Evolutionary conservation across 345 rosid species (phyloP), one percentile per base, ranked within the genome.

Genomic region (Aurinia saxatilis): DNA sequence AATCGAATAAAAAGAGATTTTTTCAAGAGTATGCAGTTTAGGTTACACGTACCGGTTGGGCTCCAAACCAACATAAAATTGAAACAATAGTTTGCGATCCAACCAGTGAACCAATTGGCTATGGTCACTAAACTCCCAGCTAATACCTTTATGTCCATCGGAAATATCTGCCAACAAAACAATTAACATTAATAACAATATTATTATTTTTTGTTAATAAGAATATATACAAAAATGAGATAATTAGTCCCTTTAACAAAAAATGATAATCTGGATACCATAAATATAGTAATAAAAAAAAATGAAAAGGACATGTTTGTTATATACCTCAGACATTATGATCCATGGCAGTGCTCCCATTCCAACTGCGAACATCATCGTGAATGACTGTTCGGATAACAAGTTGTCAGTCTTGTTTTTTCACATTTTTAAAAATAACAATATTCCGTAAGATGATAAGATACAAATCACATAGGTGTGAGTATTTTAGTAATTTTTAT

Each of bases 281-380:
- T 44, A 47, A 67, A 40, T 29, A 48, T 11, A 65, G n/a, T 27
- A 36, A n/a, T 44, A 46, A 0, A 11, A 25, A 1, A 29, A 0
- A 5, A 17, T n/a, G 5, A 14, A 25, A 17, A 38, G 1, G 25
- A 25, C 46, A 39, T 25, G 7, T 57, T 40, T 27, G 49, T 42
- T 23, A 8, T 13, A 13, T 44, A 83, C 92, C 86, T 85, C 88
- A 2, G 86, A 85, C 83, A 82, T 79, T 68, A 85, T 79, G 49
- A 85, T 63, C 92, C 86, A 85, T 12, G 91, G 88, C 12, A 85
- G 70, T 11, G 86, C 88, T 65, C 93, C 93, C 75, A 86, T 71
- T 15, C 87, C 89, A 16, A 80, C 37, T 21, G 83, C 79, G 14
- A 70, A 70, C 64, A 63, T 48, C 73, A 68, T 68, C 25, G 61